Conservation (phyloP, 345 rosid genomes). For the Gossypium arboreum region DNA sequence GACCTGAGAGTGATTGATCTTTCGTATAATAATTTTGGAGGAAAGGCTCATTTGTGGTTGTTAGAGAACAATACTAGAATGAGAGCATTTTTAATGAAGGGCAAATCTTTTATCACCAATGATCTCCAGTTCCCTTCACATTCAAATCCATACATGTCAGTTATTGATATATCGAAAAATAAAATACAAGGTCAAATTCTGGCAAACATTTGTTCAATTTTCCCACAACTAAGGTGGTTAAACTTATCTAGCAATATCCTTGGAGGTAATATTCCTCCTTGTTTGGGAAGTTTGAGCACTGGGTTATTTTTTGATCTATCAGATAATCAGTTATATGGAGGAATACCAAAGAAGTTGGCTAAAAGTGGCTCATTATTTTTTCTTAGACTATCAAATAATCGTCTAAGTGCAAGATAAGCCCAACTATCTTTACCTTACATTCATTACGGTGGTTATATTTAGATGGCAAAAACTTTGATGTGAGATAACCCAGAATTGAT, state of each 20-base stretch:
- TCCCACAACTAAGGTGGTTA: background rate
- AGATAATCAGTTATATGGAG: slow-evolving; percentile 7
- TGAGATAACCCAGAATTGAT: background rate
- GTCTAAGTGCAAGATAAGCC: background rate
- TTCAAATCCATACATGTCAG: background rate
- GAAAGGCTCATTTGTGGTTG: slow-evolving; percentile 22
- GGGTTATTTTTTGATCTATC: background rate
- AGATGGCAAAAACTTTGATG: background rate
- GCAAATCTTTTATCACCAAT: too few relatives aligned
- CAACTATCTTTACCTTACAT: background rate
- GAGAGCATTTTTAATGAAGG: rapidly evolving
- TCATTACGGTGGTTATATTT: background rate
- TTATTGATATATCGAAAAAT: background rate
- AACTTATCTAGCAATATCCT: background rate
- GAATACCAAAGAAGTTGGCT: background rate
- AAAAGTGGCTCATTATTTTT: background rate
- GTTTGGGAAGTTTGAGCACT: background rate
- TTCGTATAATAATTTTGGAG: too few relatives aligned
- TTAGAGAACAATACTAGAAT: slow-evolving; percentile 25
- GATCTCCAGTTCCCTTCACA: background rate
- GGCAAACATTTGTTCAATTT: background rate
- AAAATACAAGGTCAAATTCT: slow-evolving; percentile 7
- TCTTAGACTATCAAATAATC: background rate
- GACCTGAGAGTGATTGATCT: background rate
- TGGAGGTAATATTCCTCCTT: slow-evolving; percentile 23